These are phyloP conservation scores for Podosphaera leucotricha DNA, from an alignment of 2,329 filamentous ascomycete species.

Conservation along the genomic window DNA sequence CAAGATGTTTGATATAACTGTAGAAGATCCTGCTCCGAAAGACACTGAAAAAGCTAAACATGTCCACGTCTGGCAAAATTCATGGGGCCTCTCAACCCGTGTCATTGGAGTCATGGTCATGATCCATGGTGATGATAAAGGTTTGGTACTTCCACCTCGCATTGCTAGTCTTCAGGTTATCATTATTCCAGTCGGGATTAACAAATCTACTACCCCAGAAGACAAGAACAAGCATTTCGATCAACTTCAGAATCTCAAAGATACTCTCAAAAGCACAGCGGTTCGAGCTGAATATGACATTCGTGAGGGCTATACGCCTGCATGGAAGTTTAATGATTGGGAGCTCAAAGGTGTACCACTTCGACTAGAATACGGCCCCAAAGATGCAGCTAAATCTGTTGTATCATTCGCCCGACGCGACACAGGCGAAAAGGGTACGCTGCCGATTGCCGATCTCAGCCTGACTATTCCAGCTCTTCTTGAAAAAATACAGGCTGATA, in stretches of 20 bases:
- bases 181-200: conserved; percentile 81
- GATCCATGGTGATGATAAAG: conserved; percentile 91
- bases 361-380: conserved; percentile 84
- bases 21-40: conserved; percentile 64
- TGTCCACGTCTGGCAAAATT: conserved; percentile 92
- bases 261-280: conserved; percentile 44
- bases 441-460: conserved; percentile 49
- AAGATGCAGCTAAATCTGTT: conserved; percentile 67
- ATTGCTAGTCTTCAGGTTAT: conserved; percentile 71
- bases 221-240: conserved; percentile 54
- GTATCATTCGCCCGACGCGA: conserved; percentile 77
- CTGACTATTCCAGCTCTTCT: conserved; percentile 59
- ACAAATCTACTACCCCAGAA: conserved; percentile 62
- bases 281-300: conserved; percentile 63
- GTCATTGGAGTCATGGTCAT: conserved; percentile 98
- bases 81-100: conserved; percentile 91
- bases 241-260: conserved; percentile 47
- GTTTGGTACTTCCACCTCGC: conserved; percentile 75
- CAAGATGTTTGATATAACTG: conserved; percentile 97
- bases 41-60: conserved; percentile 53
- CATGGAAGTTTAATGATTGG: conserved; percentile 99
- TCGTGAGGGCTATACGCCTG: conserved; percentile 75
- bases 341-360: conserved; percentile 90
- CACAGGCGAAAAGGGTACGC: conserved; percentile 58
- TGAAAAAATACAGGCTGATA: conserved; percentile 70